Base-by-base conservation (phyloP, 495 filamentous ascomycete species). In the Tuber brumale region DNA sequence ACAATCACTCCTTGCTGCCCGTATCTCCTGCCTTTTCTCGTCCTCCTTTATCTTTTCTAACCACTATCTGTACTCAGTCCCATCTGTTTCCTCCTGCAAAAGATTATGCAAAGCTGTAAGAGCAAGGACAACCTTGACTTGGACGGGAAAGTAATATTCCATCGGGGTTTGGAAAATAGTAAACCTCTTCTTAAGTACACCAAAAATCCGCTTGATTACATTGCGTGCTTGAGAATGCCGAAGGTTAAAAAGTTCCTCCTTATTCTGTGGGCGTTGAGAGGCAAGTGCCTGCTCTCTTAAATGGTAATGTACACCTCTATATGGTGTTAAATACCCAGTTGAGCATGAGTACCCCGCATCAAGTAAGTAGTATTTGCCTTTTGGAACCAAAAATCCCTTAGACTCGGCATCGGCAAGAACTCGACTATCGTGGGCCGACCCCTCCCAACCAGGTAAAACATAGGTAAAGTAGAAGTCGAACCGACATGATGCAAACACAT, bases 361-460 rank as follows among this genome's bases (percentile, higher is more conserved):
- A 73, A 31, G 27, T 12, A 77, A 57, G 35, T 73, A 79, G 61
- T 77, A 79, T 41, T 70, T 77, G 0, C 70, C 69, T 35, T n/a
- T 31, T 0, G 46, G 75, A 35, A 69, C 9, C 14, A 6, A 21
- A 77, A 79, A 73, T 3, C 70, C 51, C 19, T 76, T 43, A 14
- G n/a, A 31, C 42, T 31, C 21, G 9, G 74, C 41, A 27, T 77
- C 75, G 0, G 37, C n/a, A 37, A 76, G 72, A 41, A 76, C 75
- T n/a, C 72, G 5, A 9, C 42, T 16, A 73, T 79, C 43, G 16
- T 79, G 69, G 0, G 27, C 48, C 1, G 76, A 77, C 21, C 69
- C 76, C 41, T 79, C 75, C 48, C 75, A 79, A 5, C 70, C 76
- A n/a, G 51, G 75, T 35, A 79, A 69, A 61, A 77, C 69, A 73